A percentile compares a stretch with the other conserved stretches of the same genome.
Evolutionary conservation across 805 yeast species (phyloP).

Genomic region (Monosporozyma unispora): DNA sequence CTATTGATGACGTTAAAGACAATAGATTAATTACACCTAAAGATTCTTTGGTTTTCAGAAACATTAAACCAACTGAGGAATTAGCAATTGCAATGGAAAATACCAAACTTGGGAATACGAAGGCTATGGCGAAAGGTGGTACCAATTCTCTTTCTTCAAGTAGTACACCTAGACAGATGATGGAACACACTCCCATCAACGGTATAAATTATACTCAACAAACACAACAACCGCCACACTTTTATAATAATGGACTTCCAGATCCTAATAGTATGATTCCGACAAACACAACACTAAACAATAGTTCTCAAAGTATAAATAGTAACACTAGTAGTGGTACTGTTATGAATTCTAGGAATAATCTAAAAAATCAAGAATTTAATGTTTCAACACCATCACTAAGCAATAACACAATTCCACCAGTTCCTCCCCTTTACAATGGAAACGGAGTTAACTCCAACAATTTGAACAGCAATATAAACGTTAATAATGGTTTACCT

Average conservation of each 20-base stretch:
- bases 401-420: neutral
- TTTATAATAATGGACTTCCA: neutral
- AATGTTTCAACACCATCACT: neutral
- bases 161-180: slow-evolving; percentile 5
- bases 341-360: slow-evolving; percentile 2
- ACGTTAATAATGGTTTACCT: neutral
- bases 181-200: slow-evolving; percentile 2
- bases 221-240: neutral
- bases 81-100: slow-evolving; percentile 51
- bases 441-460: neutral
- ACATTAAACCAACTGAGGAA: slow-evolving; percentile 38
- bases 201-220: slow-evolving; percentile 7
- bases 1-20: slow-evolving; percentile 59
- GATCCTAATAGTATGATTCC: slow-evolving; percentile 3
- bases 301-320: neutral
- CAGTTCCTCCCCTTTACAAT: neutral
- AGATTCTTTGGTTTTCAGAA: slow-evolving; percentile 40
- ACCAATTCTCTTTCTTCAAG: slow-evolving; percentile 5
- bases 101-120: slow-evolving; percentile 45
- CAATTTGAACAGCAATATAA: too few species aligned
- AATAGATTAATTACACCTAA: slow-evolving; percentile 52
- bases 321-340: slow-evolving; percentile 6
- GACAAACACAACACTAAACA: neutral
- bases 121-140: slow-evolving; percentile 22
- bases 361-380: slow-evolving; percentile 6